Evolutionary conservation across 352 stramenopile genomes (phyloP).

Genomic region (Globisporangium emineosum): DNA sequence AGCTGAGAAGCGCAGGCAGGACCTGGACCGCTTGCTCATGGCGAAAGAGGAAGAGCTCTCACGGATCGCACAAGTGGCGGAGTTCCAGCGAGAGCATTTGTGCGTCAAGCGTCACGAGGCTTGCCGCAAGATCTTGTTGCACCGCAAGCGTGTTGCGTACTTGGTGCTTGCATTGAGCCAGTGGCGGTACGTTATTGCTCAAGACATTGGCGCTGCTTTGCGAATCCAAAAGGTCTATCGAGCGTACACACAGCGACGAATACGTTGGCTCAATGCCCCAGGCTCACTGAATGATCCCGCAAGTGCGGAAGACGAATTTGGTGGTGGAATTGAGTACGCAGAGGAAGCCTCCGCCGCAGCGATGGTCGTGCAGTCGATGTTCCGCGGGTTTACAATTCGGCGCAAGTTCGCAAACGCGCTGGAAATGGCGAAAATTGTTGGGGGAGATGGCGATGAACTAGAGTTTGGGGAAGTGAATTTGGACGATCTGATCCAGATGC

Average conservation of each 20-base stretch:
- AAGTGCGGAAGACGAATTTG: too few relatives aligned
- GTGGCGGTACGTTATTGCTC: neutral
- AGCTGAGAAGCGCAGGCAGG: constrained; percentile 15
- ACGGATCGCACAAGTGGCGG: constrained; percentile 2
- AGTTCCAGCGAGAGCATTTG: neutral
- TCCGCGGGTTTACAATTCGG: constrained; percentile 61
- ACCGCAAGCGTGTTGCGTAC: constrained; percentile 1
- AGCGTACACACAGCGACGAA: neutral
- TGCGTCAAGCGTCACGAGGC: neutral
- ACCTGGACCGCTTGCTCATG: constrained; percentile 16
- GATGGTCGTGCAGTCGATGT: constrained; percentile 60
- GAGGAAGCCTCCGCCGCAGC: constrained; percentile 26
- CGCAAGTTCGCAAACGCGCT: constrained; percentile 64
- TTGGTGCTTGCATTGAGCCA: constrained; percentile 1
- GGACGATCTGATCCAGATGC: constrained; percentile 50
- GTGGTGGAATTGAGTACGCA: constrained; percentile 11
- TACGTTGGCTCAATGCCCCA: neutral
- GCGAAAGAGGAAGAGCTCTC: constrained; percentile 15
- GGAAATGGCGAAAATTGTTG: constrained; percentile 38
- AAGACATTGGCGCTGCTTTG: neutral
- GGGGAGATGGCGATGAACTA: constrained; percentile 15
- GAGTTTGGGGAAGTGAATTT: constrained; percentile 52
- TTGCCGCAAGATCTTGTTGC: neutral
- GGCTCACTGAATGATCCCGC: neutral
- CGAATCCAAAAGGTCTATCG: constrained; percentile 11